Conservation (phyloP, 306 rosid species). For the Fagus sylvatica region DNA sequence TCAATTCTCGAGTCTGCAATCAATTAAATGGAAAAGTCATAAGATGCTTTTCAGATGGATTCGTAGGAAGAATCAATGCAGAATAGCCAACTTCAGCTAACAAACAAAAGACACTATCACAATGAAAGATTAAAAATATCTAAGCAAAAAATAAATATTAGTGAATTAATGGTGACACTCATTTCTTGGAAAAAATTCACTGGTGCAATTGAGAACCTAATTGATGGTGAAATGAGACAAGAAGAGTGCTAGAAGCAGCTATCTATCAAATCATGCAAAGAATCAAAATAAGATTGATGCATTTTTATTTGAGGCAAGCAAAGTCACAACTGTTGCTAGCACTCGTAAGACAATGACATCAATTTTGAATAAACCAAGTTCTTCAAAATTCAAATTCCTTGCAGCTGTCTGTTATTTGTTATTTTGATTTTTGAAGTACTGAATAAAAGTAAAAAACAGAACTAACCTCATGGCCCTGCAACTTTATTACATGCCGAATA, state of each 20-base stretch:
- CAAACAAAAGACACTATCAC: too few relatives aligned
- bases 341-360: not conserved
- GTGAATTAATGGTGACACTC: not conserved
- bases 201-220: not conserved
- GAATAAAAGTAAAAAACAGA: conserved; percentile 25
- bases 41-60: not conserved
- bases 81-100: too few relatives aligned
- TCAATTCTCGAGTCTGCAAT: conserved; percentile 84
- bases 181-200: not conserved
- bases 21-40: not conserved
- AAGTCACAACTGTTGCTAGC: not conserved
- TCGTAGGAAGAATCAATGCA: not conserved
- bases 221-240: not conserved
- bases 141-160: not conserved
- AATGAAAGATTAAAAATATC: not conserved
- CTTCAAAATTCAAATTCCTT: conserved; percentile 6
- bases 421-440: conserved; percentile 4
- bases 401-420: not conserved
- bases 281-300: too few relatives aligned
- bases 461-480: conserved; percentile 84
- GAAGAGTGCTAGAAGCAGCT: too few relatives aligned
- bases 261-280: too few relatives aligned
- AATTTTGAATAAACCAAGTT: not conserved
- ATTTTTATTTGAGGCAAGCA: not conserved
- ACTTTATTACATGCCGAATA: conserved; percentile 68